phyloP scores from a whole-genome alignment of 208 protist genomes.

The Trypanosoma platydactyli region DNA sequence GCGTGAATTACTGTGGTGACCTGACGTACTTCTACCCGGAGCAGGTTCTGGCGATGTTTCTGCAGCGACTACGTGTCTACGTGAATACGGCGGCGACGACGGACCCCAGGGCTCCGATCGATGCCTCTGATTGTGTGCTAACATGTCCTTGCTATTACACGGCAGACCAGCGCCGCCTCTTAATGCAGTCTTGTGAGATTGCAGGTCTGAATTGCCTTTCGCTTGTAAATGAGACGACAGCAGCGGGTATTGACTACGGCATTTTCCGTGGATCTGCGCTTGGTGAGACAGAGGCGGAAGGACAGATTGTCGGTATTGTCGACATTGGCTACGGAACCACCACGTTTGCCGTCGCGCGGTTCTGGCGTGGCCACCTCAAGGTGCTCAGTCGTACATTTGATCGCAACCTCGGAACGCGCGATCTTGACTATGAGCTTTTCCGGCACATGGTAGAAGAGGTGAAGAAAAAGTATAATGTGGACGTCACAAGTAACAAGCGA shows the following conservation, averaged over 20 bases:
- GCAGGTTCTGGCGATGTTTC: slow-evolving; percentile 92
- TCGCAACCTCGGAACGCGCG: slow-evolving; percentile 77
- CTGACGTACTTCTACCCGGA: slow-evolving; percentile 82
- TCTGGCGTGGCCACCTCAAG: slow-evolving; percentile 85
- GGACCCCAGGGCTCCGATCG: slow-evolving; percentile 51
- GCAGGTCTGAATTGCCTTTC: slow-evolving; percentile 88
- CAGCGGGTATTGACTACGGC: slow-evolving; percentile 88
- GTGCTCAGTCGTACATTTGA: slow-evolving; percentile 81
- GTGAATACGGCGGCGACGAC: slow-evolving; percentile 70
- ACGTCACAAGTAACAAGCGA: slow-evolving; percentile 82
- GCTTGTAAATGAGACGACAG: slow-evolving; percentile 90
- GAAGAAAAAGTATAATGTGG: slow-evolving; percentile 86
- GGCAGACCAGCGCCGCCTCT: slow-evolving; percentile 73
- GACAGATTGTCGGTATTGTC: slow-evolving; percentile 78
- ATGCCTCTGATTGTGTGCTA: slow-evolving; percentile 83
- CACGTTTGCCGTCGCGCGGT: slow-evolving; percentile 71
- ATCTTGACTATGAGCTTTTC: slow-evolving; percentile 83
- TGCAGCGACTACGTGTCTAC: slow-evolving; percentile 79
- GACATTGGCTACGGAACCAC: slow-evolving; percentile 90
- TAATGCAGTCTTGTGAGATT: slow-evolving; percentile 85
- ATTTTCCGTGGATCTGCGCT: slow-evolving; percentile 84
- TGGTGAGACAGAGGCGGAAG: slow-evolving; percentile 82
- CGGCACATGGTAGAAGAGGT: slow-evolving; percentile 76
- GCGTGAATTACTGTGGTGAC: slow-evolving; percentile 80
- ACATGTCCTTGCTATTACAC: slow-evolving; percentile 89